Percentiles rank a stretch among this genome's conserved stretches.
These are phyloP conservation scores for Fusarium pilosicola DNA, from an alignment of 2,329 filamentous ascomycete genomes.

Conservation along the genomic window DNA sequence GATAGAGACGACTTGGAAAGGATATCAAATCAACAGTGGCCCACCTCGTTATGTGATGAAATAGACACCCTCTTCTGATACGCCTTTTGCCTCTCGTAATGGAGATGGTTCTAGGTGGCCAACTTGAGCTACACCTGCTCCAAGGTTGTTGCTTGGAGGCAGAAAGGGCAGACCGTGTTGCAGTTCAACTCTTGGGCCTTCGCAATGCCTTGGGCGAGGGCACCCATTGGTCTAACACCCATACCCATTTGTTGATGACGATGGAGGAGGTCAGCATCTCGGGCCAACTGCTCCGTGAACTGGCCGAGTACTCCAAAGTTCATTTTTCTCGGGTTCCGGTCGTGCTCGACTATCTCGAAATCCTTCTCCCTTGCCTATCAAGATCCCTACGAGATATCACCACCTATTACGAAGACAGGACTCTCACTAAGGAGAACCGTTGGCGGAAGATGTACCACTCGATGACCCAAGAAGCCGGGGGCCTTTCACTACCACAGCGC, in stretches of 20 bases:
- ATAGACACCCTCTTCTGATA: slow-evolving; percentile 17
- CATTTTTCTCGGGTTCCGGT: slow-evolving; percentile 61
- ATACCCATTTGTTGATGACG: slow-evolving; percentile 59
- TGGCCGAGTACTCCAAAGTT: slow-evolving; percentile 64
- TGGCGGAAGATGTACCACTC: slow-evolving; percentile 69
- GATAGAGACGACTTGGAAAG: not conserved
- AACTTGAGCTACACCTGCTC: slow-evolving; percentile 54
- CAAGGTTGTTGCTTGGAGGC: slow-evolving; percentile 66
- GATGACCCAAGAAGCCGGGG: slow-evolving; percentile 63
- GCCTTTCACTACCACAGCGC: slow-evolving; percentile 61
- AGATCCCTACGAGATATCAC: slow-evolving; percentile 64
- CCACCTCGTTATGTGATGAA: slow-evolving; percentile 34
- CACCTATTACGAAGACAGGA: slow-evolving; percentile 61
- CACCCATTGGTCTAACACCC: slow-evolving; percentile 47
- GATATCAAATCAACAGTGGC: slow-evolving; percentile 7
- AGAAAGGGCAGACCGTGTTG: slow-evolving; percentile 60
- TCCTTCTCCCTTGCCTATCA: slow-evolving; percentile 65
- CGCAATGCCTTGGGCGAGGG: slow-evolving; percentile 56
- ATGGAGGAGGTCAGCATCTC: slow-evolving; percentile 59
- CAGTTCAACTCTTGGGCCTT: slow-evolving; percentile 60
- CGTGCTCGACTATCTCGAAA: slow-evolving; percentile 64
- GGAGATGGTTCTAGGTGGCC: slow-evolving; percentile 45
- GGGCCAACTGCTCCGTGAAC: slow-evolving; percentile 60
- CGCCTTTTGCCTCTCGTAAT: slow-evolving; percentile 37
- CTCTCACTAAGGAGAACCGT: slow-evolving; percentile 57